These are phyloP conservation scores for Rhytidhysteron rufulum DNA, from an alignment of 2,329 filamentous ascomycete genomes.

Conservation along the genomic window DNA sequence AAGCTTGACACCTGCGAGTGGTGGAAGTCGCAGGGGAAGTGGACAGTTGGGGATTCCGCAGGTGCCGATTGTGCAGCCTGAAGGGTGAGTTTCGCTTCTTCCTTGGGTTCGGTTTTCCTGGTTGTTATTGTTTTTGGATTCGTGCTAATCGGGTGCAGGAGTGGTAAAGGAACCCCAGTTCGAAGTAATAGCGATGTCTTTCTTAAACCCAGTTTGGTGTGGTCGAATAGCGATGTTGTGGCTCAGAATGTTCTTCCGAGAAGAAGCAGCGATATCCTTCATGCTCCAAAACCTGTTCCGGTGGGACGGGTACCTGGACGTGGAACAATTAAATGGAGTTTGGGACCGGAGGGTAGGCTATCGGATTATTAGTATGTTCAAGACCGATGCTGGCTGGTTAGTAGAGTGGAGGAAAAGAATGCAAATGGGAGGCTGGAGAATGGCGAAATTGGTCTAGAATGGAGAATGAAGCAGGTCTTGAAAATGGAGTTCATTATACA, in stretches of 20 bases:
- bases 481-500: background rate
- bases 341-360: conserved; percentile 27
- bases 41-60: conserved; percentile 21
- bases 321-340: conserved; percentile 30
- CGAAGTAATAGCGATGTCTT: conserved; percentile 23
- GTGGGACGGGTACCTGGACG: conserved; percentile 14
- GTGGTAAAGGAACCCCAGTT: too few relatives aligned
- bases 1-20: conserved; percentile 11
- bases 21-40: conserved; percentile 22
- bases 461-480: background rate
- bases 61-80: conserved; percentile 1
- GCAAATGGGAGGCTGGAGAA: too few relatives aligned
- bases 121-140: too few relatives aligned
- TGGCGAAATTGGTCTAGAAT: too few relatives aligned
- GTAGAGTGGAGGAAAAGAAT: too few relatives aligned
- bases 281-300: conserved; percentile 22
- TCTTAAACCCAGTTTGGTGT: conserved; percentile 3
- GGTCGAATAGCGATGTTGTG: background rate
- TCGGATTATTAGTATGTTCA: too few relatives aligned
- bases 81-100: background rate
- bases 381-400: too few relatives aligned
- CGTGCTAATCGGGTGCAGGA: too few relatives aligned
- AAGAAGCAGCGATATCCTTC: conserved; percentile 25
- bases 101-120: background rate
- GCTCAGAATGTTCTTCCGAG: conserved; percentile 10